Base-by-base conservation (phyloP, 768 basidiomycete genomes). In the Coprinopsis cinerea region DNA sequence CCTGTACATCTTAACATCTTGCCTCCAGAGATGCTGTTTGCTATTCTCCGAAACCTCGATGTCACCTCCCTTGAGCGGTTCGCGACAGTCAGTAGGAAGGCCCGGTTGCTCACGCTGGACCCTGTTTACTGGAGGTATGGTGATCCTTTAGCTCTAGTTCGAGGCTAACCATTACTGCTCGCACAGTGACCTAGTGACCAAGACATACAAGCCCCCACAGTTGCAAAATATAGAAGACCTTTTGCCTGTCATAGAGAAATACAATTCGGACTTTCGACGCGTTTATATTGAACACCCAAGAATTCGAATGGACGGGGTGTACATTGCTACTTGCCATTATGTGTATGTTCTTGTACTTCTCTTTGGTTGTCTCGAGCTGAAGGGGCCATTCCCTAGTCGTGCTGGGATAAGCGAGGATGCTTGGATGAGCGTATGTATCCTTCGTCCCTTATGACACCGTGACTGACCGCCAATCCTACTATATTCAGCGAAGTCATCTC, bases 261-360 rank as follows among this genome's bases (percentile, higher is more conserved):
- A 81, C 62, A 61, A 64, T 42, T 75, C 69, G 43, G 81, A 90
- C 62, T 92, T 81, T 67, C 78, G 93, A 32, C 82, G 82, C 17
- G 67, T 88, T 7, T 90, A 79, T 62, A 78, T 95, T 36, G 87
- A 92, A 64, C 87, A 91, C 50, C 91, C 92, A 13, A 78, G 93
- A 41, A 64, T 95, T 42, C 81, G 93, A 32, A 62, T 85, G 54
- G 93, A 95, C 53, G 93, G 93, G 1, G 83, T 92, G 9, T 95
- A 95, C 62, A 93, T 96, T 45, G 84, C 90, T 18, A 86, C 89
- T 17, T 94, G 92, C 59, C 92, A 92, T 64, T 95, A 90, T 57
- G 71, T 85, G 88, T 88, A 63, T 53, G 81, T 65, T 44, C n/a
- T 32, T 39, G 17, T 41, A 27, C 43, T 50, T 43, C 27, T 45